Evolutionary conservation across 345 rosid genomes (phyloP).

Genomic region (Hibiscus trionum): DNA sequence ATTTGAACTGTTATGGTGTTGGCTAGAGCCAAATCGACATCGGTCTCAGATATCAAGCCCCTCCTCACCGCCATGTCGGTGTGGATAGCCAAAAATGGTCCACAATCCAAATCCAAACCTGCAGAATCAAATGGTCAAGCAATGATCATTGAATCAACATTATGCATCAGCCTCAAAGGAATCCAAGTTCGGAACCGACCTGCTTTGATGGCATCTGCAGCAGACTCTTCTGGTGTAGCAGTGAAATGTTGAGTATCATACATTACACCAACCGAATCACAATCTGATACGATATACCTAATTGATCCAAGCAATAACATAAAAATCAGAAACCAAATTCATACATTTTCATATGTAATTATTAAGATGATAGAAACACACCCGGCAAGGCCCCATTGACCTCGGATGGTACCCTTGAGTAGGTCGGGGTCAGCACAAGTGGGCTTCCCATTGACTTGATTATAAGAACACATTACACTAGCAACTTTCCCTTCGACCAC

Average conservation of each 20-base stretch:
- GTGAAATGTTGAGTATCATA: slow-evolving; percentile 79
- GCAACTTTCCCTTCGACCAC: slow-evolving; percentile 85
- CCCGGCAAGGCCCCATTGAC: slow-evolving; percentile 89
- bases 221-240: slow-evolving; percentile 70
- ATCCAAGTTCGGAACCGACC: slow-evolving; percentile 23
- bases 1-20: slow-evolving; percentile 79
- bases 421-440: slow-evolving; percentile 85
- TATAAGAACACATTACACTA: slow-evolving; percentile 96
- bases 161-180: no score
- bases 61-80: slow-evolving; percentile 52
- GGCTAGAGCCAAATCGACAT: slow-evolving; percentile 65
- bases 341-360: background rate
- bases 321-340: background rate
- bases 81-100: slow-evolving; percentile 67
- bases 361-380: slow-evolving; percentile 14
- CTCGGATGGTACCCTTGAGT: slow-evolving; percentile 71
- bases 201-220: slow-evolving; percentile 68
- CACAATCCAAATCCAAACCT: slow-evolving; percentile 92
- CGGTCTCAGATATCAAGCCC: slow-evolving; percentile 40
- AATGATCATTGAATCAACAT: no score
- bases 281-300: slow-evolving; percentile 91
- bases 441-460: slow-evolving; percentile 92
- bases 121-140: background rate
- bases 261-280: slow-evolving; percentile 74
- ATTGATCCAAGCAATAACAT: background rate